These are phyloP conservation scores for Leishmania braziliensis DNA, from an alignment of 208 protist genomes.

Conservation along the genomic window DNA sequence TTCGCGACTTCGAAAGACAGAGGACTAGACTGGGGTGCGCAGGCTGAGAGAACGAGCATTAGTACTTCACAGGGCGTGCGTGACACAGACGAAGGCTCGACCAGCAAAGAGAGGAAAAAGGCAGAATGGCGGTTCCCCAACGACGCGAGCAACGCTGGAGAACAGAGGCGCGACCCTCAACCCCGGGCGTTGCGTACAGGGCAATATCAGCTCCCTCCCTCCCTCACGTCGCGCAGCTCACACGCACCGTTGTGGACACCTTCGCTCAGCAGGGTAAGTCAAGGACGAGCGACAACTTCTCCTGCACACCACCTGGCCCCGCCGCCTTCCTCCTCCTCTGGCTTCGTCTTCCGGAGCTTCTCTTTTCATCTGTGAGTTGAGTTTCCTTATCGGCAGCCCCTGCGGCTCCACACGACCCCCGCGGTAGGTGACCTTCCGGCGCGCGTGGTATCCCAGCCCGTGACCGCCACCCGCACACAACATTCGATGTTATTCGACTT, in stretches of 20 bases:
- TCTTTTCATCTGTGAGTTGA: neutral
- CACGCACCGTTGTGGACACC: neutral
- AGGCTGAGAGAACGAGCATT: too few species aligned
- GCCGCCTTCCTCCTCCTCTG: neutral
- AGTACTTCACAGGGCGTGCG: neutral
- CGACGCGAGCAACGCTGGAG: neutral
- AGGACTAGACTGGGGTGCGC: too few species aligned
- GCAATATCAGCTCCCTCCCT: neutral
- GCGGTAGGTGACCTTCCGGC: neutral
- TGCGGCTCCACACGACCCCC: neutral
- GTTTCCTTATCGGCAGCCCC: neutral
- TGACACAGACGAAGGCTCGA: neutral
- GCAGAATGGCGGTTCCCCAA: neutral
- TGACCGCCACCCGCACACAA: neutral
- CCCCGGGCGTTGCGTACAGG: neutral
- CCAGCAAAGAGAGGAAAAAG: neutral
- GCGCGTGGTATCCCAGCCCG: too few species aligned
- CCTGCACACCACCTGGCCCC: neutral
- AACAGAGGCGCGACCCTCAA: neutral
- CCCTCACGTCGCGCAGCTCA: neutral
- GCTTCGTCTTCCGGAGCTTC: neutral
- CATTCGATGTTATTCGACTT: neutral
- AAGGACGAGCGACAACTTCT: neutral
- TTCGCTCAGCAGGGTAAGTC: neutral
- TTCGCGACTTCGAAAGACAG: too few species aligned